Evolutionary conservation across 176 grass and related monocot genomes (phyloP), one percentile per base, ranked within the genome.

Genomic region (Juncus inflexus): DNA sequence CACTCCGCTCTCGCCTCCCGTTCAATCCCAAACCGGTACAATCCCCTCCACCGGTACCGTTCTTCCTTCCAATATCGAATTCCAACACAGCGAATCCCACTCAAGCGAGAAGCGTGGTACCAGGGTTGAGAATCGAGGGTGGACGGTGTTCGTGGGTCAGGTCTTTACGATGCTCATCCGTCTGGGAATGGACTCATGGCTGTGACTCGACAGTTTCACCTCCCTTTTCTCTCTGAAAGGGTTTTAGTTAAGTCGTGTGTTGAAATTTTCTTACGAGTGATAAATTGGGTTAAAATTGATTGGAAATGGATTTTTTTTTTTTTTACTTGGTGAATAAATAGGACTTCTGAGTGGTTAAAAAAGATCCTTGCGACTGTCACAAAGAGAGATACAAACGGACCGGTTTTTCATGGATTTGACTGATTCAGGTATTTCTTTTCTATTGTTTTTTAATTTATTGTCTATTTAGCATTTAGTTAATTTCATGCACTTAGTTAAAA

Each of bases 381-480:
- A 62, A 91, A 86, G 79, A 81, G 53, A 11, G 82, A 97, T 53
- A 67, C 35, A 9, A 52, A 81, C 53, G 56, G 75, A 12, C 92
- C 92, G 42, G 82, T 97, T 97, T 81, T 97, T 97, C 66, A 91
- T 91, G 87, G 87, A 97, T 84, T 77, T 91, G 53, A 89, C 81
- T 82, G 92, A 91, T 81, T 85, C 92, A 86, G 92, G 87, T 97
- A 79, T 43, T 61, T n/a, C n/a, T n/a, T n/a, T n/a, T n/a, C n/a
- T n/a, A n/a, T n/a, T n/a, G n/a, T n/a, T n/a, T 28, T 28, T 28
- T 28, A 28, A 28, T 28, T 28, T 28, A 28, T 28, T 28, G 19
- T 28, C 19, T 28, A 28, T 28, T 28, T 28, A 28, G 19, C 19
- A 28, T 28, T 28, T 28, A 28, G 19, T 1, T 28, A 28, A 28